A percentile compares a stretch with the other conserved stretches of the same genome.
phyloP scores from a whole-genome alignment of 495 filamentous ascomycete genomes.

The Annulohypoxylon moriforme region DNA sequence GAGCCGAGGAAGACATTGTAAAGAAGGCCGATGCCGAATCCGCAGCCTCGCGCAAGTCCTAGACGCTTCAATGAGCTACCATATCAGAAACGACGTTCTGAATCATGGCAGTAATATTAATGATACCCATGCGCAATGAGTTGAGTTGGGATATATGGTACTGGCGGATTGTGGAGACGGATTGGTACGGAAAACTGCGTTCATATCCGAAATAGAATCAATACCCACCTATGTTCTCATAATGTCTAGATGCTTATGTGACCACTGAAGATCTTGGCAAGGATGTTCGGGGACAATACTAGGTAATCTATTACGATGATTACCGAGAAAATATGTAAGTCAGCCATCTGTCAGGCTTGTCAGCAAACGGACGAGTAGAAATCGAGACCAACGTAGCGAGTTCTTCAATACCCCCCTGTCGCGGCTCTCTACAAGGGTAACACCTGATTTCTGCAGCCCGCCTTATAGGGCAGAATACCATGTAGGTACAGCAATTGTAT shows the following conservation, averaged over 20 bases:
- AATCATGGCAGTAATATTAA: constrained; percentile 11
- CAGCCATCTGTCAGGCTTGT: constrained; percentile 11
- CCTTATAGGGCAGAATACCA: constrained; percentile 30
- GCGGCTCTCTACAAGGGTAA: constrained; percentile 35
- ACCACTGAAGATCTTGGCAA: constrained; percentile 10
- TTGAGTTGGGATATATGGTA: not conserved
- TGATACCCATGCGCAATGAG: constrained; percentile 45
- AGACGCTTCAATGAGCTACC: not conserved
- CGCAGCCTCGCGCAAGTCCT: constrained; percentile 23
- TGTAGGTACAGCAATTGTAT: not conserved
- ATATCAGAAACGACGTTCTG: not conserved
- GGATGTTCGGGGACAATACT: not conserved
- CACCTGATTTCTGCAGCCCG: constrained; percentile 16
- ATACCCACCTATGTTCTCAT: not conserved
- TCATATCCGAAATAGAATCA: constrained; percentile 21
- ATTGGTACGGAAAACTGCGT: constrained; percentile 18
- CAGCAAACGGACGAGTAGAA: constrained; percentile 27
- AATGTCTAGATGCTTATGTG: constrained; percentile 19
- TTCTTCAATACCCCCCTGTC: constrained; percentile 20
- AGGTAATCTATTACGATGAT: constrained; percentile 20
- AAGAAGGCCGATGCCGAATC: constrained; percentile 68
- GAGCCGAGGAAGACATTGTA: constrained; percentile 83
- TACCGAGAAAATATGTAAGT: constrained; percentile 18
- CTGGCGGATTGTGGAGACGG: not conserved
- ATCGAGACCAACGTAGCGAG: constrained; percentile 5